Evolutionary conservation across 352 stramenopile species (phyloP), one percentile per base, ranked within the genome.

Genomic region (Globisporangium nodosum): DNA sequence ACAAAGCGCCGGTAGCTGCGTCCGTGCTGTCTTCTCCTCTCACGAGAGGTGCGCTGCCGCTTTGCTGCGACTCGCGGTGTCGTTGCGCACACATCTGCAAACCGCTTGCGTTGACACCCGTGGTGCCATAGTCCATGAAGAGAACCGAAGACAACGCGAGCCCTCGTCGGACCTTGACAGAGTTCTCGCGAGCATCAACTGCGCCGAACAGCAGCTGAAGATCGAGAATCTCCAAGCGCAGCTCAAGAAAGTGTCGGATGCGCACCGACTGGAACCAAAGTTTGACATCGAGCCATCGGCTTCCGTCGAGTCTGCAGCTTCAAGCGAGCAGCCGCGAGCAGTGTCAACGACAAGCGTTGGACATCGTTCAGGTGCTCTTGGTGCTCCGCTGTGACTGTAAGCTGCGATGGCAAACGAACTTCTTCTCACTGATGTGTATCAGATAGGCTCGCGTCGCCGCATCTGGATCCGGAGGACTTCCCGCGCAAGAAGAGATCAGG

Each of bases 161-260:
- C 9, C 7, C 73, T 45, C 37, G 4, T 43, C 37, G 3, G 45
- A 60, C 54, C 7, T 79, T 39, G 40, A 62, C 54, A 13, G 56
- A 20, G 40, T 67, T 7, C 42, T 67, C 16, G 56, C 55, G 18
- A 30, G 43, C n/a, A 49, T 67, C 56, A 52, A 67, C 43, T 64
- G 55, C 13, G 24, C 48, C 13, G 63, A 73, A 37, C 73, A 82
- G 39, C 65, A 74, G 58, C 65, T 64, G 24, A 71, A 65, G 16
- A 61, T 82, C n/a, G 70, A 71, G 30, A 64, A 47, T 40, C 59
- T 77, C 13, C 63, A 77, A 54, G 57, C 27, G 20, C 68, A 82
- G 21, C 61, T 82, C 3, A 46, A 65, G 30, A 50, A 69, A 68
- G 60, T 70, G n/a, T 48, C 64, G 24, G 65, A 73, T 0, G 64